A percentile compares a stretch with the other conserved stretches of the same genome.
These are phyloP conservation scores for Oryza punctata DNA, from an alignment of 176 grass and related monocot genomes.

Conservation along the genomic window DNA sequence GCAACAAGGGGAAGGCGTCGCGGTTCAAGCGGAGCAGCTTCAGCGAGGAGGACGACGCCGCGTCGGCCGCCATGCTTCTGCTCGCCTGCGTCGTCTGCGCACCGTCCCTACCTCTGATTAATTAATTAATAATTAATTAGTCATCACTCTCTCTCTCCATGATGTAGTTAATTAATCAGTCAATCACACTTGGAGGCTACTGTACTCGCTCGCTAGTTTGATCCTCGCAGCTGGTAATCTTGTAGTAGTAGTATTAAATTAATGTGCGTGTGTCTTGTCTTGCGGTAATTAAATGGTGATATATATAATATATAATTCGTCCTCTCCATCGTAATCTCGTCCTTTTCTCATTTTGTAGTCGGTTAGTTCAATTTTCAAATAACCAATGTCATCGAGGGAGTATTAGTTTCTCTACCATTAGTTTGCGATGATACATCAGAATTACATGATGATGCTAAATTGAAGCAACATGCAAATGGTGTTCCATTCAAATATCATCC, in stretches of 20 bases:
- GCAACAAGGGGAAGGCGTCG: conserved; percentile 74
- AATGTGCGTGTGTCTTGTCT: neutral
- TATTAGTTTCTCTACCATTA: too few relatives aligned
- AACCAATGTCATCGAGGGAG: too few relatives aligned
- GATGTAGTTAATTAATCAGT: neutral
- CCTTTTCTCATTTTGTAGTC: too few relatives aligned
- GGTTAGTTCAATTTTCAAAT: too few relatives aligned
- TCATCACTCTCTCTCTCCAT: neutral
- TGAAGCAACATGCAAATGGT: too few relatives aligned
- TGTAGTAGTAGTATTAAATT: neutral
- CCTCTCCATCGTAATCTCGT: too few relatives aligned
- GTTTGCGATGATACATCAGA: too few relatives aligned
- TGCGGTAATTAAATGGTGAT: neutral
- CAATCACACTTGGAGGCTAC: neutral
- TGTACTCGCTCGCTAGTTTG: too few relatives aligned
- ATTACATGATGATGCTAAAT: too few relatives aligned
- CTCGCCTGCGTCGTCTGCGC: conserved; percentile 76
- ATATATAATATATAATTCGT: neutral
- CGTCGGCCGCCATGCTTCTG: conserved; percentile 74
- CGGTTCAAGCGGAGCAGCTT: conserved; percentile 93
- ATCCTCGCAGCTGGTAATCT: too few relatives aligned
- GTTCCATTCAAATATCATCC: too few relatives aligned
- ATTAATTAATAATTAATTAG: neutral
- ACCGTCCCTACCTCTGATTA: conserved; percentile 35
- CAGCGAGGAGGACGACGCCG: conserved; percentile 74